phyloP scores from a whole-genome alignment of 2,329 filamentous ascomycete species.

The Diaporthe velutina region DNA sequence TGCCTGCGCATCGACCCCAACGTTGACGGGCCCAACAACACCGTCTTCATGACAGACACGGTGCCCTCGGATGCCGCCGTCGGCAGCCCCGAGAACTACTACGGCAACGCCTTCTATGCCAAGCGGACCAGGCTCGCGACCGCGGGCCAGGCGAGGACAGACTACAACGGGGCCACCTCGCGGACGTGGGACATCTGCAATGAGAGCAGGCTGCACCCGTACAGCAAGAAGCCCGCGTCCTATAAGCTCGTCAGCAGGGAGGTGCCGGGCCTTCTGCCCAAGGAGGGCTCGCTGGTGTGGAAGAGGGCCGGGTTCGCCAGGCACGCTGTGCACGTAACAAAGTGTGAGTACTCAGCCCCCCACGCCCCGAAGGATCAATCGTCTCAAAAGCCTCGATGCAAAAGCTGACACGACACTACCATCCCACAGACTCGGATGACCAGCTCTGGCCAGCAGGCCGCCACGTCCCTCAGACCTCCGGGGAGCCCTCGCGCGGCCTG shows the following conservation, averaged over 20 bases:
- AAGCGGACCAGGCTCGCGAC: slow-evolving; percentile 85
- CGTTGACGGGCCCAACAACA: slow-evolving; percentile 87
- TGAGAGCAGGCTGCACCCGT: slow-evolving; percentile 84
- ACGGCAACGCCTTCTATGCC: slow-evolving; percentile 92
- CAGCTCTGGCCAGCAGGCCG: slow-evolving; percentile 88
- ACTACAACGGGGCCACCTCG: slow-evolving; percentile 84
- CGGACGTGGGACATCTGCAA: slow-evolving; percentile 94
- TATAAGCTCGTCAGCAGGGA: slow-evolving; percentile 94
- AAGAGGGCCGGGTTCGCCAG: slow-evolving; percentile 90
- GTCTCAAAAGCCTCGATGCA: neutral
- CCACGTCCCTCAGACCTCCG: slow-evolving; percentile 89
- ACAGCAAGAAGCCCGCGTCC: slow-evolving; percentile 85
- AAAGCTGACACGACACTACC: slow-evolving; percentile 21
- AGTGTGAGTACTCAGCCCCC: slow-evolving; percentile 73
- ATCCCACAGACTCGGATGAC: slow-evolving; percentile 75
- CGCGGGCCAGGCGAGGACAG: slow-evolving; percentile 75
- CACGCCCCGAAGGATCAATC: neutral
- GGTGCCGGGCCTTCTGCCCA: slow-evolving; percentile 82
- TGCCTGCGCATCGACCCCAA: slow-evolving; percentile 90
- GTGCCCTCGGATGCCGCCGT: slow-evolving; percentile 78
- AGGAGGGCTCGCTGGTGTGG: slow-evolving; percentile 85
- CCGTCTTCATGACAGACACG: slow-evolving; percentile 86
- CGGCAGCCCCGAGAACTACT: slow-evolving; percentile 84
- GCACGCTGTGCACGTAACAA: slow-evolving; percentile 90
- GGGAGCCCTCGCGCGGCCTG: slow-evolving; percentile 79